These are phyloP conservation scores for Crithidia brevicula DNA, from an alignment of 208 protist species.

Conservation along the genomic window DNA sequence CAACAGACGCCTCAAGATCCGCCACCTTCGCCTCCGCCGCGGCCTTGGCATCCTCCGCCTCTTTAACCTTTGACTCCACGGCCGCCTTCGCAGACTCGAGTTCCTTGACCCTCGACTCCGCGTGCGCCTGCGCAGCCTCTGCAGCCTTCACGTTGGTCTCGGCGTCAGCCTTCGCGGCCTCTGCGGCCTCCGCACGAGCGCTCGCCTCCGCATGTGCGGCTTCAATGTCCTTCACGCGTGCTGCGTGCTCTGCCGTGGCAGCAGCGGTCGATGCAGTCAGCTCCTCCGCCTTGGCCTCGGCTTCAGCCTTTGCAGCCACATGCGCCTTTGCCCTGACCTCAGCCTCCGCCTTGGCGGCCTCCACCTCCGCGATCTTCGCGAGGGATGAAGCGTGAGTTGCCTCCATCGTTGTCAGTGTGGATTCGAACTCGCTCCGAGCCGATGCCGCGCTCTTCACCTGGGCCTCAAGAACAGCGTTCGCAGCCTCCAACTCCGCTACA, in stretches of 20 bases:
- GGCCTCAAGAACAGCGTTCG: neutral
- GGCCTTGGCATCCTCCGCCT: neutral
- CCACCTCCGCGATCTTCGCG: no score
- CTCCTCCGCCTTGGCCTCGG: neutral
- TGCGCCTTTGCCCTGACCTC: neutral
- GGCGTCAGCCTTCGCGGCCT: neutral
- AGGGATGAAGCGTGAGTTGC: no score
- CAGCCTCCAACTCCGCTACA: neutral
- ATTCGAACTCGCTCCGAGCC: neutral
- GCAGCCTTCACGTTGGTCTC: neutral
- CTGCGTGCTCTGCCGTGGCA: neutral
- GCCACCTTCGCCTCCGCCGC: neutral
- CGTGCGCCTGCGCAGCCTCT: neutral
- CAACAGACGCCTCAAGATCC: neutral
- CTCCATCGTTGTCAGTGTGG: neutral
- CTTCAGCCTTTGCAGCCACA: neutral
- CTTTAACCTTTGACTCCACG: neutral
- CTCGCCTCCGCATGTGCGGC: neutral
- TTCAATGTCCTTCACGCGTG: neutral
- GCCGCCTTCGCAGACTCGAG: neutral
- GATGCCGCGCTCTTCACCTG: no score
- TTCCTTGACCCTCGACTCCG: neutral
- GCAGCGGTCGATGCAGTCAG: neutral
- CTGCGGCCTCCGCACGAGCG: neutral
- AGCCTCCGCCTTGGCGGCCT: slow-evolving; percentile 7